Evolutionary conservation across 2,329 filamentous ascomycete species (phyloP).

Genomic region (Fusarium abutilonis): DNA sequence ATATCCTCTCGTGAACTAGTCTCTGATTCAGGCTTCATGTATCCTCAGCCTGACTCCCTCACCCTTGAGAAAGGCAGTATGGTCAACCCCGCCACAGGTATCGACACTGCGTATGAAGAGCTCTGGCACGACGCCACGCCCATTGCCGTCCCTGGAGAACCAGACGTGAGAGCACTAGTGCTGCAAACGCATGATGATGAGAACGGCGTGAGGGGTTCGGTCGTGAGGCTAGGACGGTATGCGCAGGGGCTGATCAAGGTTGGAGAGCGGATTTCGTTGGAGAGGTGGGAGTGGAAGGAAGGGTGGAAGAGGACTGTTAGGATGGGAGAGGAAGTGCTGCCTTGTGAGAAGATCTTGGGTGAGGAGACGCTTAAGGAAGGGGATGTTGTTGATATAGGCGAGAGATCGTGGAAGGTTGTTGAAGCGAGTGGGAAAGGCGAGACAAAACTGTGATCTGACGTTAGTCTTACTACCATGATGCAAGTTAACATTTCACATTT

Average conservation of each 20-base stretch:
- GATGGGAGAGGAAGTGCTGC: conserved; percentile 50
- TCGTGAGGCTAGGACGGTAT: conserved; percentile 63
- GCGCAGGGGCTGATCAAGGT: conserved; percentile 66
- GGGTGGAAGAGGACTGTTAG: conserved; percentile 52
- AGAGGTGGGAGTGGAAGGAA: conserved; percentile 64
- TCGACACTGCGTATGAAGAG: conserved; percentile 70
- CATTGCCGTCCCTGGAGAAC: conserved; percentile 26
- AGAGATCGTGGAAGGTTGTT: conserved; percentile 49
- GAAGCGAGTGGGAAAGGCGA: conserved; percentile 37
- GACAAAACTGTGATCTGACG: neutral
- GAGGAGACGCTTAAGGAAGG: conserved; percentile 22
- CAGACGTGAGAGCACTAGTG: conserved; percentile 7
- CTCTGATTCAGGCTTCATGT: conserved; percentile 67
- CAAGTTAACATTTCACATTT: neutral
- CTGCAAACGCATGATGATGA: conserved; percentile 26
- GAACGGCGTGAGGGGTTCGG: conserved; percentile 55
- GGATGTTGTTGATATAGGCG: conserved; percentile 38
- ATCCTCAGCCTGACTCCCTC: conserved; percentile 52
- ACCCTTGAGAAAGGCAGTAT: conserved; percentile 68
- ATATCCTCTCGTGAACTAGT: conserved; percentile 63
- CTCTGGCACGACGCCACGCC: conserved; percentile 65
- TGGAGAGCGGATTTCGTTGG: conserved; percentile 56
- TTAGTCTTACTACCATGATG: neutral
- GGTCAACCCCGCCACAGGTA: conserved; percentile 65
- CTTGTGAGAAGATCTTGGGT: conserved; percentile 46